Evolutionary conservation across 805 yeast genomes (phyloP).

Genomic region (Debaryomyces tyrocola): DNA sequence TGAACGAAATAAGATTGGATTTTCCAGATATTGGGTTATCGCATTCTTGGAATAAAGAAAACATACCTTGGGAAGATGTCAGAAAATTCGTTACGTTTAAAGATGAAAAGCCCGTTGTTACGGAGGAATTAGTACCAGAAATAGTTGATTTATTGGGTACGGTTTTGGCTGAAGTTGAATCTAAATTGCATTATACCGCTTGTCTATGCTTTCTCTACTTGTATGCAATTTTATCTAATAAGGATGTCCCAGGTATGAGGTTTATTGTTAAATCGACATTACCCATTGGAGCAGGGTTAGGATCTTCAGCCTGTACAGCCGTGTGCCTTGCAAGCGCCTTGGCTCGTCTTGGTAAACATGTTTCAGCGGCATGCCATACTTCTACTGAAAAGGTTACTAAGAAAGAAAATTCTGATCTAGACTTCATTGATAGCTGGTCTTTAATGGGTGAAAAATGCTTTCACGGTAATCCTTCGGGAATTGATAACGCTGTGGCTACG

Average conservation of each 20-base stretch:
- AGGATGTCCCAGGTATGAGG: constrained; percentile 47
- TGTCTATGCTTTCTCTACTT: constrained; percentile 83
- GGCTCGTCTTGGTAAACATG: constrained; percentile 57
- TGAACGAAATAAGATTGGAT: constrained; percentile 54
- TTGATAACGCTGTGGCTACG: constrained; percentile 94
- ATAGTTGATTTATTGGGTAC: constrained; percentile 50
- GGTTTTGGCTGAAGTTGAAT: constrained; percentile 44
- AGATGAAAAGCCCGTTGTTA: constrained; percentile 26
- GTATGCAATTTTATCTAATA: constrained; percentile 56
- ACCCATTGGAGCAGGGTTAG: constrained; percentile 96
- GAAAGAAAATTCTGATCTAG: constrained; percentile 42
- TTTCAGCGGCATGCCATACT: constrained; percentile 37
- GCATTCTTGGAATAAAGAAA: constrained; percentile 59
- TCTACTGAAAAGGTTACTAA: constrained; percentile 31
- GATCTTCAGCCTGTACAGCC: constrained; percentile 88
- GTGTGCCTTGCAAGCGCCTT: constrained; percentile 82
- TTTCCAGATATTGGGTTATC: constrained; percentile 80
- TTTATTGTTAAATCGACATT: constrained; percentile 77
- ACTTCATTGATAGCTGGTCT: constrained; percentile 82
- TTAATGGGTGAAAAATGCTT: constrained; percentile 92
- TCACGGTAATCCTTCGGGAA: constrained; percentile 96
- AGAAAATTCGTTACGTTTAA: constrained; percentile 15
- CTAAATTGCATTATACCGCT: constrained; percentile 69
- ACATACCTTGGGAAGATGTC: constrained; percentile 61
- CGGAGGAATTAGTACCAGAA: constrained; percentile 61